Conservation (phyloP, 257 asterid species). For the Ballota nigra region DNA sequence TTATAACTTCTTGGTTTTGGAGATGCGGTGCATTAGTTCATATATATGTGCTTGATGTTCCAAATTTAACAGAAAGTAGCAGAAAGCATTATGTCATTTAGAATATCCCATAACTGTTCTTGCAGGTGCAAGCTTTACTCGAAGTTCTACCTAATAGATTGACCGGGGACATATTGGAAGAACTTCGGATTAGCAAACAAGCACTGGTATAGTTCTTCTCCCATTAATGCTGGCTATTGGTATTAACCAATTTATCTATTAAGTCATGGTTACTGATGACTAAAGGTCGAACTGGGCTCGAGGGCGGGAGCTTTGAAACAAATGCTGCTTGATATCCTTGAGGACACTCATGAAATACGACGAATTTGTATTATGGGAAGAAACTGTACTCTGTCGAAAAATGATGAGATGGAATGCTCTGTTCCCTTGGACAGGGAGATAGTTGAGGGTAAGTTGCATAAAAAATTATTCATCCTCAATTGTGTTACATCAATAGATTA, state of each 20-base stretch:
- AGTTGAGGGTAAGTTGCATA: slow-evolving; percentile 69
- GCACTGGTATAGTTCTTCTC: slow-evolving; percentile 49
- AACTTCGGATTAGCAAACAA: slow-evolving; percentile 95
- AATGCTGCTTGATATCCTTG: slow-evolving; percentile 98
- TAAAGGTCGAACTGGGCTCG: slow-evolving; percentile 93
- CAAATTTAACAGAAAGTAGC: not conserved
- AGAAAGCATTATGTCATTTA: not conserved
- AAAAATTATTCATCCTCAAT: slow-evolving; percentile 5
- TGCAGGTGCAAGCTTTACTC: slow-evolving; percentile 86
- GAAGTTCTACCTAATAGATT: slow-evolving; percentile 95
- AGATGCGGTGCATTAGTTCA: not conserved
- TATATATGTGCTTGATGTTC: not conserved
- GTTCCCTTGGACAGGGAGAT: slow-evolving; percentile 74
- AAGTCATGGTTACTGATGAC: slow-evolving; percentile 15
- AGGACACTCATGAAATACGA: slow-evolving; percentile 92
- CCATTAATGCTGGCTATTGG: slow-evolving; percentile 6
- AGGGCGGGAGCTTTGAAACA: slow-evolving; percentile 93
- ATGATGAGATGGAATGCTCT: slow-evolving; percentile 69
- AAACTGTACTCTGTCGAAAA: slow-evolving; percentile 71
- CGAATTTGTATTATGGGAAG: slow-evolving; percentile 93
- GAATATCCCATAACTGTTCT: slow-evolving; percentile 20
- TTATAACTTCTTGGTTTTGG: not conserved
- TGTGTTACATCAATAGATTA: slow-evolving; percentile 19
- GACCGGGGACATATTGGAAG: slow-evolving; percentile 87
- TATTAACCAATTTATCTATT: not conserved